These are phyloP conservation scores for Rehmannia glutinosa DNA, from an alignment of 257 asterid genomes.

Conservation along the genomic window DNA sequence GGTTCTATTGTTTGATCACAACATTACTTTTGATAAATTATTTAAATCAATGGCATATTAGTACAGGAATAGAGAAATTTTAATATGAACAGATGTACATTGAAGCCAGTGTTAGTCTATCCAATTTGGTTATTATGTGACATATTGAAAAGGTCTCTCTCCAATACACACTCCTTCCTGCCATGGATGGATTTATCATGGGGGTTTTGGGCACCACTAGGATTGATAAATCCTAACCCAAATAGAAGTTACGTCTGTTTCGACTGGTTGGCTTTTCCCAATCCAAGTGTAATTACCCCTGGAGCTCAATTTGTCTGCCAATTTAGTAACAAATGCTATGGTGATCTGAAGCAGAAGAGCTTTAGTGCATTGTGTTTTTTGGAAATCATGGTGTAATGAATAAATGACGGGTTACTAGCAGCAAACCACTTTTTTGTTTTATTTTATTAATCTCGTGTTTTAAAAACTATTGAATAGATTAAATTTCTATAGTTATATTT, in stretches of 20 bases:
- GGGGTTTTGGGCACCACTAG: not conserved
- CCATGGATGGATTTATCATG: slow-evolving; percentile 3
- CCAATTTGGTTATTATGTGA: not conserved
- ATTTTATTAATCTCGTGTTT: too few relatives aligned
- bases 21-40: not conserved
- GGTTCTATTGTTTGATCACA: slow-evolving; percentile 4
- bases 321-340: not conserved
- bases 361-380: not conserved
- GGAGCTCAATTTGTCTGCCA: not conserved
- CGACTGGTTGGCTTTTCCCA: not conserved
- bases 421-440: too few relatives aligned
- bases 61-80: too few relatives aligned
- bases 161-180: not conserved
- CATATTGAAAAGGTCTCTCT: not conserved
- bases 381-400: not conserved
- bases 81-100: too few relatives aligned
- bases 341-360: not conserved
- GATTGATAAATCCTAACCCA: not conserved
- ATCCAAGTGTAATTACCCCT: not conserved
- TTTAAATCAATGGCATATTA: too few relatives aligned
- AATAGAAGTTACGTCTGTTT: not conserved
- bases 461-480: not conserved
- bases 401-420: not conserved
- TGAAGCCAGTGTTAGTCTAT: not conserved
- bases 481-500: not conserved